Base-by-base conservation (phyloP, 2,329 filamentous ascomycete genomes). In the Paramyrothecium sp. region DNA sequence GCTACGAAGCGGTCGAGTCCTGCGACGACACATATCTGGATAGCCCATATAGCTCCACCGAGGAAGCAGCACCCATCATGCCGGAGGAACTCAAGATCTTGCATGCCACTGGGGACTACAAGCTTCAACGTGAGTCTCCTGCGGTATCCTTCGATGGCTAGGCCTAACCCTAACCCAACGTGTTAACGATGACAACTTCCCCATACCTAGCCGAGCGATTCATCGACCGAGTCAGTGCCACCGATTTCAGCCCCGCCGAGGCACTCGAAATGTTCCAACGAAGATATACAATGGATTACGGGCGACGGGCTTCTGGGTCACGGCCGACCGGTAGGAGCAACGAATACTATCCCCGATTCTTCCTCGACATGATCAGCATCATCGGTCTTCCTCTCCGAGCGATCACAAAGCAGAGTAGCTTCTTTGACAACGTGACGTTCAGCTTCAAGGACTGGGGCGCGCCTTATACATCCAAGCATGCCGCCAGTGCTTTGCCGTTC, bases 231-330 rank as follows among this genome's bases (percentile, higher is more conserved):
- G 26, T 21, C 12, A 51, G 7, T 7, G 48, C 48, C 11, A 21
- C 7, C 7, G 22, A 22, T 51, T 51, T 51, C 22, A 22, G 26
- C 21, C 17, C 48, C 7, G 48, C 48, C 48, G 5, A 54, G 7
- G 51, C 41, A 16, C 46, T 51, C n/a, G n/a, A 44, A 4, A 20
- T 49, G 23, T 26, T 44, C 41, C 41, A 38, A 33, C 19, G 54
- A 12, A 33, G 51, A n/a, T 53, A 33, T 21, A 46, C 54, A 13
- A 54, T 54, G 10, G 41, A 54, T 41, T 54, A 54, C 53, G 53
- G 53, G 26, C 33, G 53, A 46, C 17, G 38, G 22, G 12, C 53
- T 7, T 10, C 33, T 16, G 53, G 53, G 20, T 54, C 53, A 13
- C 21, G 26, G 23, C 53, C 53, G 17, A 19, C 41, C 7, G 26